Base-by-base conservation (phyloP, 257 asterid species). In the Solanum sejunctum region DNA sequence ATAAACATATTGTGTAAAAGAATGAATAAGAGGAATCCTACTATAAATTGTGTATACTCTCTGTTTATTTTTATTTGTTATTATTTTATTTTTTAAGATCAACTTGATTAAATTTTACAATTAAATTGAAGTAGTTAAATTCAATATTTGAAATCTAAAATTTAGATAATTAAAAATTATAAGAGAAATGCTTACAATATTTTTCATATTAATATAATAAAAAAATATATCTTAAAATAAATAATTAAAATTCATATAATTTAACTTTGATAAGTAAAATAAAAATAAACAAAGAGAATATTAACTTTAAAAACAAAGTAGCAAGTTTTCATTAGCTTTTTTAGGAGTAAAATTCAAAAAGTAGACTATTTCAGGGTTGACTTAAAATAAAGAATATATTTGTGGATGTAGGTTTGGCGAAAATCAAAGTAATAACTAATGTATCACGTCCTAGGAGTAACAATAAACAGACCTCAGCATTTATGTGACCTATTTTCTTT, bases 1-100 rank as follows among this genome's bases (percentile, higher is more conserved):
- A 70, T 8, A 41, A 70, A 1, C 26, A 70, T 10, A 10, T 17
- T 26, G 16, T 39, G 18, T 67, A 10, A 10, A 32, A 7, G 21
- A 32, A 8, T 15, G 32, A 15, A 32, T 3, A 28, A 67, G 21
- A 41, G 75, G 6, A 67, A 16, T 32, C 75, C 75, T 67, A 3
- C 12, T 21, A 67, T 17, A 66, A 15, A 15, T 66, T 66, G 47
- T 26, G 36, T 36, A 36, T 6, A 4, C 6, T 5, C 6, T 36
- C 7, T 36, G 6, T 36, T 36, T 5, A 36, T 0, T 3, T 36
- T 36, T 36, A 0, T 0, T 36, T 5, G 41, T 4, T 6, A 36
- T 0, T 36, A 5, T 36, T 36, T 36, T 36, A 0, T 0, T 36
- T 36, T 36, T 36, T 0, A 0, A 36, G 6, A 0, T 4, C 41